phyloP scores from a whole-genome alignment of 176 grass and related monocot genomes.

The Oryza meyeriana region DNA sequence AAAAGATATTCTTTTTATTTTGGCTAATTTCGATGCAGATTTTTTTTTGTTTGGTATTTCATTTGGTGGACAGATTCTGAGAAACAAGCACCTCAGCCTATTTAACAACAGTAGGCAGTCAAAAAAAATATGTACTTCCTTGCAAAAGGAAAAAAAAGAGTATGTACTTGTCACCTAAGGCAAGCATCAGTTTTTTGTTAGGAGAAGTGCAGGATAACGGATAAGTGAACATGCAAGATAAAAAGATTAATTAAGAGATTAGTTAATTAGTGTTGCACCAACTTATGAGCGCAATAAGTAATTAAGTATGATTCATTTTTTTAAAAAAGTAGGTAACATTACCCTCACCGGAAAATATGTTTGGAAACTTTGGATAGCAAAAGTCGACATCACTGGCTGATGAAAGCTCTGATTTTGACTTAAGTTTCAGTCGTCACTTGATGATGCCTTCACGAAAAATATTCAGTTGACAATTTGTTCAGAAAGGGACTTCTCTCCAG shows the following conservation, averaged over 20 bases:
- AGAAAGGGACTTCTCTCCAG: constrained; percentile 21
- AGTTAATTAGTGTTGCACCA: constrained; percentile 30
- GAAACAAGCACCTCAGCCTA: neutral
- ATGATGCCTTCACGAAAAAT: constrained; percentile 14
- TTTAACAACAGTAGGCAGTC: neutral
- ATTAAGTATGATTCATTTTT: neutral
- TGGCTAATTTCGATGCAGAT: neutral
- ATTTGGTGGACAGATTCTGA: constrained; percentile 5
- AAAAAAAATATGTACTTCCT: neutral
- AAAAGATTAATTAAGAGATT: too few relatives aligned
- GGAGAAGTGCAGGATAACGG: neutral
- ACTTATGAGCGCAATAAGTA: constrained; percentile 5
- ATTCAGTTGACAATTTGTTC: constrained; percentile 22
- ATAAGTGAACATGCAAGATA: constrained; percentile 29
- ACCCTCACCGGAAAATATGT: neutral
- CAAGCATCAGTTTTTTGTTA: constrained; percentile 24
- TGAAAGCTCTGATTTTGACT: constrained; percentile 20
- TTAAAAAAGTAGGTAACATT: neutral
- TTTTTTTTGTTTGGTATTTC: neutral
- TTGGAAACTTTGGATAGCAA: neutral
- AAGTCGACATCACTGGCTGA: constrained; percentile 14
- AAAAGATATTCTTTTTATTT: too few relatives aligned
- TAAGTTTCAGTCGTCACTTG: neutral
- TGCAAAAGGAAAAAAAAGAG: neutral
- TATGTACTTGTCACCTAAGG: neutral